Evolutionary conservation across 176 grass and related monocot genomes (phyloP).

Genomic region (Eleusine indica): DNA sequence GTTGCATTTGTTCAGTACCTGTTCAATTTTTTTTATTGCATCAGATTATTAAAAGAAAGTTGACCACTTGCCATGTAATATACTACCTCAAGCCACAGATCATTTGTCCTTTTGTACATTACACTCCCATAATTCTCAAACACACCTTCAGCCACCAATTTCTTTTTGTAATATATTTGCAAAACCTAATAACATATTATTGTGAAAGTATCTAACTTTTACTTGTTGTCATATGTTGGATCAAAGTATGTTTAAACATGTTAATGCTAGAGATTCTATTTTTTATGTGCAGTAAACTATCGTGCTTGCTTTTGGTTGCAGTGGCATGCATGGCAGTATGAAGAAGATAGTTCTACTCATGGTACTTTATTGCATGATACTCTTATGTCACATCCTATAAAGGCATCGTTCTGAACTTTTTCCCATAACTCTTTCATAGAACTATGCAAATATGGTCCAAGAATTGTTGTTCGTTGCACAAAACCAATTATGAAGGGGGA

Average conservation of each 20-base stretch:
- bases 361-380: slow-evolving; percentile 52
- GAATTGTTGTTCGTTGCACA: slow-evolving; percentile 68
- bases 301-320: slow-evolving; percentile 49
- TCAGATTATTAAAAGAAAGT: slow-evolving; percentile 14
- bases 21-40: slow-evolving; percentile 31
- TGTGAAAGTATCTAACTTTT: background rate
- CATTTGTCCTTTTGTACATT: background rate
- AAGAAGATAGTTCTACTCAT: slow-evolving; percentile 32
- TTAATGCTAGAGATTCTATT: background rate
- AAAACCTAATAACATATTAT: background rate
- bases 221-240: background rate
- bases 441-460: slow-evolving; percentile 61
- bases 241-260: slow-evolving; percentile 3
- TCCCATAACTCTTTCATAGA: slow-evolving; percentile 37
- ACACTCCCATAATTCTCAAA: background rate
- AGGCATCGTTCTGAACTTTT: slow-evolving; percentile 6
- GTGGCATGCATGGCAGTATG: slow-evolving; percentile 50
- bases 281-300: slow-evolving; percentile 10
- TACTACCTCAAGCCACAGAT: background rate
- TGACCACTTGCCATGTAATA: slow-evolving; percentile 6
- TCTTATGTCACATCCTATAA: slow-evolving; percentile 18
- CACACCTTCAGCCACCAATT: background rate
- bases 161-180: background rate
- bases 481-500: slow-evolving; percentile 73
- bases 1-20: slow-evolving; percentile 19